Conservation (phyloP, 208 protist species). For the Wallacemonas sp. region DNA sequence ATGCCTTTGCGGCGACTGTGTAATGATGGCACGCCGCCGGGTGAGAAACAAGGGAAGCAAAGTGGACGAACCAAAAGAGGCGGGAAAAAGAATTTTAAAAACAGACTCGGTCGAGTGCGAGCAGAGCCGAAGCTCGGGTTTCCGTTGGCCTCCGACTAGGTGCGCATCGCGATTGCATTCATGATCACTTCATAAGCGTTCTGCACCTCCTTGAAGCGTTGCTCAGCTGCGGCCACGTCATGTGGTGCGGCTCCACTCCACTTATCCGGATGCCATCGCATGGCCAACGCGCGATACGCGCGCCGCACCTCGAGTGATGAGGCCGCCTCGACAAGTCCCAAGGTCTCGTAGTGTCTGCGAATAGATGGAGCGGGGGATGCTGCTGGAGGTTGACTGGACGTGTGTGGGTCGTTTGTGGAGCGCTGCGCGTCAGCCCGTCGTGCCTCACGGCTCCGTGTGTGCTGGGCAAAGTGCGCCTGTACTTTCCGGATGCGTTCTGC, state of each 20-base stretch:
- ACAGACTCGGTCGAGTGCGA: too few relatives aligned
- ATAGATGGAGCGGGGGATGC: too few relatives aligned
- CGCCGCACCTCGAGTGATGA: conserved; percentile 4
- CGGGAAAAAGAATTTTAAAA: too few relatives aligned
- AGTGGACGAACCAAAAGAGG: too few relatives aligned
- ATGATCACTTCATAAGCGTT: conserved; percentile 73
- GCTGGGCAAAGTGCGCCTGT: conserved; percentile 18
- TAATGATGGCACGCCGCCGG: too few relatives aligned
- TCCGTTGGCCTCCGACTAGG: too few relatives aligned
- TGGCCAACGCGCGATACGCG: conserved; percentile 59
- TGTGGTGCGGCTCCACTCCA: conserved; percentile 44
- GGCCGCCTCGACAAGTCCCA: conserved; percentile 21
- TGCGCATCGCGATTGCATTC: conserved; percentile 24
- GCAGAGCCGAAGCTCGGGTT: too few relatives aligned
- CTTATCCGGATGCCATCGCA: conserved; percentile 77
- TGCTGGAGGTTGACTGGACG: neutral
- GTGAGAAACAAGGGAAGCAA: too few relatives aligned
- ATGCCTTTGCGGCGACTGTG: too few relatives aligned
- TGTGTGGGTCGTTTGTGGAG: too few relatives aligned
- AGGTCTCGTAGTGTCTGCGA: neutral
- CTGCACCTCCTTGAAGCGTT: conserved; percentile 64
- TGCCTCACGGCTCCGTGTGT: conserved; percentile 20
- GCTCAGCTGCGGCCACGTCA: conserved; percentile 44
- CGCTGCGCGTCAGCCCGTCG: conserved; percentile 16
- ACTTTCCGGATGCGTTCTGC: conserved; percentile 19